A percentile compares a stretch with the other conserved stretches of the same genome.
These are phyloP conservation scores for Inga leiocalycina DNA, from an alignment of 306 rosid species.

Conservation along the genomic window DNA sequence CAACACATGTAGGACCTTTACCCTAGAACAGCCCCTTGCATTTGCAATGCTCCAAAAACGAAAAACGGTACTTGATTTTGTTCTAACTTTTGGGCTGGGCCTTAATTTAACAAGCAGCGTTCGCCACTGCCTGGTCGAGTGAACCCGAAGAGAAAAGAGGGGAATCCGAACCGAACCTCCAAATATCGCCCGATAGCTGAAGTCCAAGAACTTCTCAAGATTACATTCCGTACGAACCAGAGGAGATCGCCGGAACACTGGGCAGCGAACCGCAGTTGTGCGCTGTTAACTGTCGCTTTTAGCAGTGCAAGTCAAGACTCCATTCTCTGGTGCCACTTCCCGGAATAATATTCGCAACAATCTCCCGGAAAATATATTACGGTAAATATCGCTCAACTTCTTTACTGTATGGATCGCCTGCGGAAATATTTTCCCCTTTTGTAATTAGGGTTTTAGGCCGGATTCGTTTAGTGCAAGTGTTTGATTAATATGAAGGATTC, in stretches of 20 bases:
- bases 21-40: too few relatives aligned
- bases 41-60: too few relatives aligned
- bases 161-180: neutral
- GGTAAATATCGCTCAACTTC: constrained; percentile 17
- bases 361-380: neutral
- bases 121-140: neutral
- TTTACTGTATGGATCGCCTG: neutral
- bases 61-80: too few relatives aligned
- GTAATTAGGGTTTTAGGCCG: constrained; percentile 31
- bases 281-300: neutral
- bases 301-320: neutral
- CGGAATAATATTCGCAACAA: neutral
- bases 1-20: too few relatives aligned
- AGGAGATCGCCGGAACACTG: neutral
- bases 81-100: neutral
- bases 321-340: constrained; percentile 2
- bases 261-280: neutral
- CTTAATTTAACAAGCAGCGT: neutral
- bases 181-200: neutral
- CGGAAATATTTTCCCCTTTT: neutral
- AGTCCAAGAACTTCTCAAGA: neutral
- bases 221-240: neutral
- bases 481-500: constrained; percentile 20
- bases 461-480: constrained; percentile 1
- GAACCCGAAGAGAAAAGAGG: neutral